Percentiles rank a stretch among this genome's conserved stretches.
Evolutionary conservation across 2,329 filamentous ascomycete genomes (phyloP).

Genomic region (Davidsoniella australis): DNA sequence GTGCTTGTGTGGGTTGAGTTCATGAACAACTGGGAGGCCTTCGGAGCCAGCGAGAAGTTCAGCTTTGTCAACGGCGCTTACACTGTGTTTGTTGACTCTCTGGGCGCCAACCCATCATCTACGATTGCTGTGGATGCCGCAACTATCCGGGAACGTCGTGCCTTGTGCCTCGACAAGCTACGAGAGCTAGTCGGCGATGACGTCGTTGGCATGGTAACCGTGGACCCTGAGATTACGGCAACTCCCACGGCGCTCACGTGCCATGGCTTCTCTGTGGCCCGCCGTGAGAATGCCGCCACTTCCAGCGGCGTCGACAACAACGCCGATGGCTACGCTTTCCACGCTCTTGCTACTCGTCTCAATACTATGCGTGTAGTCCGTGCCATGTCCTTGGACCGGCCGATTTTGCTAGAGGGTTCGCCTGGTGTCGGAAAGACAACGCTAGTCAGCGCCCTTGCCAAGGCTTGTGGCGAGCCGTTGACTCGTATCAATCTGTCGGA

Average conservation of each 20-base stretch:
- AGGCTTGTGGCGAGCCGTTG: constrained; percentile 61
- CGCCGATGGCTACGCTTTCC: constrained; percentile 49
- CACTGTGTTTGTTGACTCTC: constrained; percentile 87
- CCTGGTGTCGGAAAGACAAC: constrained; percentile 98
- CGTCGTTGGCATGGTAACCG: constrained; percentile 46
- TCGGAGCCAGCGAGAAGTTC: constrained; percentile 23
- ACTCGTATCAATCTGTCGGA: constrained; percentile 95
- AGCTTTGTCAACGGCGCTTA: constrained; percentile 67
- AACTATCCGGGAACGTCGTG: constrained; percentile 53
- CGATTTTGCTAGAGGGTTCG: constrained; percentile 85
- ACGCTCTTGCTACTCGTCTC: constrained; percentile 72
- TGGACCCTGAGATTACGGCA: constrained; percentile 41
- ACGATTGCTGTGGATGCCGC: constrained; percentile 57
- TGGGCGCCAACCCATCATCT: constrained; percentile 87
- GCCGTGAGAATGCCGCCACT: constrained; percentile 25
- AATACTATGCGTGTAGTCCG: constrained; percentile 86
- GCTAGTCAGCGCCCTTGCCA: constrained; percentile 68
- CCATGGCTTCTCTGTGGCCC: constrained; percentile 55
- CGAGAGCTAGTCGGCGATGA: constrained; percentile 47
- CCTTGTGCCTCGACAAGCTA: constrained; percentile 56
- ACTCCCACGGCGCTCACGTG: constrained; percentile 39
- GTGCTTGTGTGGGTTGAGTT: constrained; percentile 89
- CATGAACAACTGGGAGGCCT: constrained; percentile 49
- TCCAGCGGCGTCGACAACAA: background rate
- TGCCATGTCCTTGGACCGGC: constrained; percentile 75